Evolutionary conservation across 2,329 filamentous ascomycete species (phyloP), one percentile per base, ranked within the genome.

Genomic region (Celoporthe dispersa): DNA sequence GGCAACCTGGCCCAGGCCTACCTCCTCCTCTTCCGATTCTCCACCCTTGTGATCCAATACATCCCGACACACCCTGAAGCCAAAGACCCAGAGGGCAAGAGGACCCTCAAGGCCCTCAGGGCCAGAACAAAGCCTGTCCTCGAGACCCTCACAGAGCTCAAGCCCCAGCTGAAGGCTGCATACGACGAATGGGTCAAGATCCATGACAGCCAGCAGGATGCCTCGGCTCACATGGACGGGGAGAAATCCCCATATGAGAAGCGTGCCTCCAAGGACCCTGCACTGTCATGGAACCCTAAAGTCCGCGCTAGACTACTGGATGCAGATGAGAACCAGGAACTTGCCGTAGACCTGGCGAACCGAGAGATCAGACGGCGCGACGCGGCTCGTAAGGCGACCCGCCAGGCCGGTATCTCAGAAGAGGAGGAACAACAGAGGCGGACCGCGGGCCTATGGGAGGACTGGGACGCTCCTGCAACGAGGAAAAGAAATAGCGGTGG

Each of bases 1-100:
- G 91, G 91, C 76, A 94, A 98, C 80, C 89, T 94, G 73, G 89
- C 94, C 75, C 92, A 96, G 77, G 93, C 95, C 5, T 99, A 97
- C 79, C 87, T 98, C 68, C 89, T 98, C 70, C 88, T 97, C n/a
- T 93, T 96, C 78, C 90, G 96, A 75, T 94, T 97, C 81, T 94
- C 94, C 12, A 87, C 91, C 67, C 89, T 99, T n/a, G 88, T 97
- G 33, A 83, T 97, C 37, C 88, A 93, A 8, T 87, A 91, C 67
- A 84, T 99, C 11, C 86, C 88, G 0, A 86, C 83, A 1, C 96
- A 98, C 75, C 94, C 95, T 1, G 89, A 96, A 68, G 88, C 88
- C 61, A 91, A 88, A 74, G 86, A 89, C 9, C 85, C 88, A 12
- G 88, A 91, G 48, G 90, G 89, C 11, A 88, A 88, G 61, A 88